These are phyloP conservation scores for Apostasia shenzhenica DNA, from an alignment of 106 monocot genomes.

Conservation along the genomic window DNA sequence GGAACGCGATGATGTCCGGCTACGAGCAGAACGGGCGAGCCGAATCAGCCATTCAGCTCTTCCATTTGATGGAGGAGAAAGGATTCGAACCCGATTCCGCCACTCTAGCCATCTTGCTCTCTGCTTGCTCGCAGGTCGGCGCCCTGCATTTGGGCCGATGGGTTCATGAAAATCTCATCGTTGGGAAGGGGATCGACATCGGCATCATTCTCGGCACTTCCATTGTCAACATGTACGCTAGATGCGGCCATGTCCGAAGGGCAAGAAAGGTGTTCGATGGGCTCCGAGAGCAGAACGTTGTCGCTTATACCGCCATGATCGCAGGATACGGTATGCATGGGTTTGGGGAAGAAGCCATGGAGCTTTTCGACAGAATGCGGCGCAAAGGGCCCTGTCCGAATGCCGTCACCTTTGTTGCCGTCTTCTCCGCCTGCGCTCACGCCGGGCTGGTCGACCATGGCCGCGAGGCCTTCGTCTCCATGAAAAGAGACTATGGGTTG, in stretches of 20 bases:
- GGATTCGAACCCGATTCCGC: slow-evolving; percentile 31
- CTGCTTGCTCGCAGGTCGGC: slow-evolving; percentile 37
- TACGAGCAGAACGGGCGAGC: slow-evolving; percentile 63
- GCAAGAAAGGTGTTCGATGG: slow-evolving; percentile 44
- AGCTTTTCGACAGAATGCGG: slow-evolving; percentile 39
- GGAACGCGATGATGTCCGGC: slow-evolving; percentile 26
- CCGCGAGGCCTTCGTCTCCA: slow-evolving; percentile 23
- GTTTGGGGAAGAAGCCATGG: slow-evolving; percentile 24
- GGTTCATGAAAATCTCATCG: slow-evolving; percentile 22
- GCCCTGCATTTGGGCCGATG: slow-evolving; percentile 26
- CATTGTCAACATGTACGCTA: slow-evolving; percentile 43
- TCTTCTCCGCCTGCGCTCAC: slow-evolving; percentile 51
- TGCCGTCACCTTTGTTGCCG: slow-evolving; percentile 44
- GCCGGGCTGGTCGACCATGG: slow-evolving; percentile 42
- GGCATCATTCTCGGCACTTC: slow-evolving; percentile 34
- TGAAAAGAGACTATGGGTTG: slow-evolving; percentile 36
- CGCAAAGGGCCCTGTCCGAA: slow-evolving; percentile 21
- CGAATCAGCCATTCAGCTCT: slow-evolving; percentile 24
- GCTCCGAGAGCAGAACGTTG: slow-evolving; percentile 29
- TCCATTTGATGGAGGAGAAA: slow-evolving; percentile 18
- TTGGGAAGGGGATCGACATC: slow-evolving; percentile 13
- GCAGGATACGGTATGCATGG: slow-evolving; percentile 59
- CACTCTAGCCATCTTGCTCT: slow-evolving; percentile 22
- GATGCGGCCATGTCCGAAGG: slow-evolving; percentile 33
- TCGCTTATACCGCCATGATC: slow-evolving; percentile 58